Base-by-base conservation (phyloP, 192 early-diverging fungal genomes). In the Dimargaris cristalligena region DNA sequence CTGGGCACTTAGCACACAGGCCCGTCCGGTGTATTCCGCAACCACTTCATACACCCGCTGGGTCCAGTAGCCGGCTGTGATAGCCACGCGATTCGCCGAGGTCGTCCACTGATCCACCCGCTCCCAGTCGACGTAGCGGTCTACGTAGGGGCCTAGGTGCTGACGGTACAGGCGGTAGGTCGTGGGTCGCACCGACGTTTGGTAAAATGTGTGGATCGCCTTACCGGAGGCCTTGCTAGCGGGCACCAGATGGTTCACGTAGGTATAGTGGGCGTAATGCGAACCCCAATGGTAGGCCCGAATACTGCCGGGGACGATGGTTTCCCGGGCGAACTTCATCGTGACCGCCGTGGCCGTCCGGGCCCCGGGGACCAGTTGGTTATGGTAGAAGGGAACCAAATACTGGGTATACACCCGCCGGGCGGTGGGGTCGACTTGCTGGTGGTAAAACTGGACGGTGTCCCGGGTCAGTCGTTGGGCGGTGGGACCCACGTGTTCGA, bases 71-170 rank as follows among this genome's bases (percentile, higher is more conserved):
- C n/a, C n/a, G n/a, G n/a, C n/a, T n/a, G n/a, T n/a, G n/a, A n/a
- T n/a, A n/a, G n/a, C n/a, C n/a, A 47, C 46, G 25, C 25, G 25
- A 3, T 6, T 18, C 46, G 46, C 25, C 25, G 20, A 25, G 6
- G 46, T 25, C 13, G 44, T 44, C 20, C 11, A 11, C 20, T 44
- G 11, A 44, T 4, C 48, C 48, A 50, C 48, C 48, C 22, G 8
- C 10, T 50, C 9, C 48, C 48, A 50, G 22, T 50, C 48, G 6
- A 50, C 48, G 48, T 50, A 50, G 22, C 48, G 48, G 48, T 50
- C 48, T 22, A 50, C 48, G 22, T 50, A 22, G 8, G 48, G 48
- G 48, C 48, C 48, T 22, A 50, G n/a, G 26, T 50, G 26, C 26
- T 28, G 20, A 8, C 48, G 48, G 26, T 50, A 50, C 6, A 50